A percentile compares a stretch with the other conserved stretches of the same genome.
phyloP scores from a whole-genome alignment of 2,329 filamentous ascomycete genomes.

The Aspergillus jensenii region DNA sequence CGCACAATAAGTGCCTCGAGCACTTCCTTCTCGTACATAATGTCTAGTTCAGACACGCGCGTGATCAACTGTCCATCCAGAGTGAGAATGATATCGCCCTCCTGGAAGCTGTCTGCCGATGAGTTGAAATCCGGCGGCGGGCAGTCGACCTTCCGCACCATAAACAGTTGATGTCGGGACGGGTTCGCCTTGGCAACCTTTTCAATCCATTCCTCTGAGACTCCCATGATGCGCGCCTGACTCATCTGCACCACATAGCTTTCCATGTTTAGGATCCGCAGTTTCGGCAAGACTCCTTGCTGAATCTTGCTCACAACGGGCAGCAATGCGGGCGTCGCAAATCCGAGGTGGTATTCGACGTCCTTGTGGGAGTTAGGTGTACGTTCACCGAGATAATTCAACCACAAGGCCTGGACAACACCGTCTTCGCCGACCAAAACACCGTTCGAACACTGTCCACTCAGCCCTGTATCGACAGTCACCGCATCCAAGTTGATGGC shows the following conservation, averaged over 20 bases:
- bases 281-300: constrained; percentile 71
- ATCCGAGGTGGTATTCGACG: constrained; percentile 92
- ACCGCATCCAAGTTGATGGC: constrained; percentile 96
- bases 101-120: constrained; percentile 66
- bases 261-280: constrained; percentile 91
- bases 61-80: constrained; percentile 92
- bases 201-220: constrained; percentile 92
- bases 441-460: constrained; percentile 88
- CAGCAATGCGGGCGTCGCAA: constrained; percentile 83
- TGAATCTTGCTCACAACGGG: constrained; percentile 88
- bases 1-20: constrained; percentile 86
- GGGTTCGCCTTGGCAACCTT: constrained; percentile 86
- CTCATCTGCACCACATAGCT: constrained; percentile 95
- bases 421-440: constrained; percentile 88
- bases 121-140: constrained; percentile 48
- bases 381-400: constrained; percentile 93
- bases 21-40: constrained; percentile 88
- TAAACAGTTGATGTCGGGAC: constrained; percentile 93
- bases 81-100: constrained; percentile 90
- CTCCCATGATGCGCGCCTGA: constrained; percentile 94
- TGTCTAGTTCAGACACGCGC: constrained; percentile 84
- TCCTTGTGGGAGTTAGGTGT: constrained; percentile 77
- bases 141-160: constrained; percentile 87
- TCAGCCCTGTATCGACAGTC: constrained; percentile 90
- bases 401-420: constrained; percentile 91